Base-by-base conservation (phyloP, 495 filamentous ascomycete genomes). In the Neurospora sp. region DNA sequence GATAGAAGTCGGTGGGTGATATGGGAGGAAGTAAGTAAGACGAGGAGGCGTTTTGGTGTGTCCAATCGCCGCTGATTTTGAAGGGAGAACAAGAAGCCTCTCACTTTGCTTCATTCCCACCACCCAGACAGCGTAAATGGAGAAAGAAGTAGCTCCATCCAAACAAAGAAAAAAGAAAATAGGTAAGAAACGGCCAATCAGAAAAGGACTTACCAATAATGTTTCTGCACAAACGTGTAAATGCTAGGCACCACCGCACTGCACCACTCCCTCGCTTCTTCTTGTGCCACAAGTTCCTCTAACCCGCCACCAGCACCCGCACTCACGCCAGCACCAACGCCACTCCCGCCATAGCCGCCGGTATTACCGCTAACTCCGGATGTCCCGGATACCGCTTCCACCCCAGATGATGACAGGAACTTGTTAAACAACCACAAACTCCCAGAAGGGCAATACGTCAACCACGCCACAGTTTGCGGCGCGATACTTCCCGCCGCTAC, bases 221-320 rank as follows among this genome's bases (percentile, higher is more conserved):
- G 84, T 48, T 82, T 83, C 77, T 99, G 96, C 14, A 98, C 96
- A 84, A 90, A 99, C 27, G 88, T 83, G 81, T 97, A 99, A 48
- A 98, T 93, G 80, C 93, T 97, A 17, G 96, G 96, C 22, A 93
- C 35, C 8, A 79, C 73, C 22, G 82, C 83, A 37, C 81, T 80
- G 76, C 96, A 99, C 96, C 96, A 99, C 8, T 89, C 89, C 70
- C 92, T 84, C 35, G 73, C 72, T 9, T 76, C 74, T 37, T 78
- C 74, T 0, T 17, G 53, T 4, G 12, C 6, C 53, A 61, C 53
- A 61, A 61, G 53, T 61, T 7, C 53, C 27, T 35, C 53, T 4
- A 61, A 2, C 53, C 22, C 53, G 31, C 22, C 48, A 12, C 2
- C 53, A 16, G 10, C 20, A 48, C 22, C 48, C 1, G 20, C 20